phyloP scores from a whole-genome alignment of 306 rosid species.

The Pterocarpus santalinus region DNA sequence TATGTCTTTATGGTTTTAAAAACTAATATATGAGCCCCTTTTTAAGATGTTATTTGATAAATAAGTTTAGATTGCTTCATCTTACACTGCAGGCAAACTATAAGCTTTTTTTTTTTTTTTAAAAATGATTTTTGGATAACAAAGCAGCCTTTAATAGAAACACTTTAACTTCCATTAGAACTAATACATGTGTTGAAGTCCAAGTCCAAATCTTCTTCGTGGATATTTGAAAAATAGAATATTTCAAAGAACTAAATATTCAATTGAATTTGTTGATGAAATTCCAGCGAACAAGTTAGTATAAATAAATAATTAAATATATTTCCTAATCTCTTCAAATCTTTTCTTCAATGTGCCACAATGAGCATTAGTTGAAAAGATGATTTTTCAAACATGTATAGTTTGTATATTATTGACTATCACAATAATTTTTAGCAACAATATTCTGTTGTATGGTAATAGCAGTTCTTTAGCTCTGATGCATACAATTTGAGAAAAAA shows the following conservation, averaged over 20 bases:
- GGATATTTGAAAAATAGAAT: not conserved
- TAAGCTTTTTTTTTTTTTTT: not conserved
- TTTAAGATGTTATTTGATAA: conserved; percentile 8
- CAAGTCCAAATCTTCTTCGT: conserved; percentile 5
- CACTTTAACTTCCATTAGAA: not conserved
- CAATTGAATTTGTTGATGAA: not conserved
- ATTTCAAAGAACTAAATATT: not conserved
- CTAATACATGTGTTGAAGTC: not conserved
- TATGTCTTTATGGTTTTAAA: not conserved
- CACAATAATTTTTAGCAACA: no score
- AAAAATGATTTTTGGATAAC: not conserved
- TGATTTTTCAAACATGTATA: no score
- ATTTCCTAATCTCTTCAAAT: not conserved
- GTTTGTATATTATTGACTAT: no score
- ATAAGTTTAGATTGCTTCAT: conserved; percentile 15
- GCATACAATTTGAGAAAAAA: no score
- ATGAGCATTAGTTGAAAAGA: not conserved
- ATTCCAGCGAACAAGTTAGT: not conserved
- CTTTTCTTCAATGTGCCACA: not conserved
- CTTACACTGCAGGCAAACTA: not conserved
- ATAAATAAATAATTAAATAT: not conserved
- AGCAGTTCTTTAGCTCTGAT: no score
- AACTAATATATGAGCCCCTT: not conserved
- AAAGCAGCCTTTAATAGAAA: not conserved
- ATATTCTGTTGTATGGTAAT: no score